Evolutionary conservation across 1,284 basidiomycete species (phyloP), one percentile per base, ranked within the genome.

Genomic region (Boletus sp.): DNA sequence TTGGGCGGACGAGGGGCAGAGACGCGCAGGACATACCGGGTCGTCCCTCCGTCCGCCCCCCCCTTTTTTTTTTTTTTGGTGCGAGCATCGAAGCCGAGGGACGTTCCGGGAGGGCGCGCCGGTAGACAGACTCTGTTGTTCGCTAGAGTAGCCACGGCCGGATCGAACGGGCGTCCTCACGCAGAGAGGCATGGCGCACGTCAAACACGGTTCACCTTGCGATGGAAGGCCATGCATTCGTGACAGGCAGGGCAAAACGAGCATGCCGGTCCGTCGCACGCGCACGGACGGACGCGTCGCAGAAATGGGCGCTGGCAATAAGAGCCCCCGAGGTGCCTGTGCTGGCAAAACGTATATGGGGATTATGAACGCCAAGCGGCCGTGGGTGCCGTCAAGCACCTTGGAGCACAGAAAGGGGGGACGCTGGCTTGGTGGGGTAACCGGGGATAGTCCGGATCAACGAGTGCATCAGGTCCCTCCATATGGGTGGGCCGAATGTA

Each of bases 1-100:
- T 53, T 50, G 7, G 4, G 17, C 38, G 38, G 6, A 21, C 38
- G 3, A 38, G 33, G 31, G 33, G 33, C 33, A 35, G 13, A 6
- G 16, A 35, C 35, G 7, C 17, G 35, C 14, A 35, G 21, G 38
- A 10, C 43, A 38, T 51, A 16, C 31, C 38, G 21, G 63, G 28
- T 33, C 48, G 37, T 46, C 49, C n/a, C 53, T 49, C n/a, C n/a
- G n/a, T 53, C 37, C 55, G 35, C 35, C 33, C 19, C 56, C 52
- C n/a, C n/a, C n/a, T n/a, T n/a, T n/a, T n/a, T n/a, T 40, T 11
- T 37, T 55, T 35, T 38, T 31, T 33, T 31, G 25, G 37, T 43
- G 37, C 13, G 52, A 53, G 49, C 33, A 48, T 56, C 52, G 25
- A 54, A 37, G 28, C 11, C 19, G 21, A 16, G 16, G 23, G 23